These are phyloP conservation scores for Penicillium egyptiacum DNA, from an alignment of 495 filamentous ascomycete genomes.

Conservation along the genomic window DNA sequence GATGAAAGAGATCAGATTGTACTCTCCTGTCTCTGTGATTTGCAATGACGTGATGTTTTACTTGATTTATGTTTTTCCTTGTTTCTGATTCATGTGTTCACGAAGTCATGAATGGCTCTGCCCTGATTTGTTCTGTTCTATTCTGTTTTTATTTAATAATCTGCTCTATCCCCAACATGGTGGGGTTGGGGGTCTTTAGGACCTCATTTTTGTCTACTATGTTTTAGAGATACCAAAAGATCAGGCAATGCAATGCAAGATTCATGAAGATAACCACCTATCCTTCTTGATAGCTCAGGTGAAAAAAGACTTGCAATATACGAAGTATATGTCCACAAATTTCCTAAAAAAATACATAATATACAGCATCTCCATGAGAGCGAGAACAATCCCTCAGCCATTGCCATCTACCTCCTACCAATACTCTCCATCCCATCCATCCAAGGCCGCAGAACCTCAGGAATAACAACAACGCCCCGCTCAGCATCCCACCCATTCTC, in stretches of 20 bases:
- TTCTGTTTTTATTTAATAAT: background rate
- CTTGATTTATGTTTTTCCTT: conserved; percentile 17
- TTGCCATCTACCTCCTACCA: conserved; percentile 20
- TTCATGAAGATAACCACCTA: background rate
- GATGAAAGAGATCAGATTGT: conserved; percentile 7
- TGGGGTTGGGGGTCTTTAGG: background rate
- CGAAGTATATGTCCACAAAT: background rate
- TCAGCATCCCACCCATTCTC: conserved; percentile 87
- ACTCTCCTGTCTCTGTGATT: conserved; percentile 5
- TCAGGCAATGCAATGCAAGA: background rate
- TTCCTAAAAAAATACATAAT: conserved; percentile 8
- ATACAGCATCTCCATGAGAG: conserved; percentile 11
- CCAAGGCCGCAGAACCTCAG: conserved; percentile 73
- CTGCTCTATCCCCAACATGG: background rate
- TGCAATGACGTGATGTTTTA: conserved; percentile 22
- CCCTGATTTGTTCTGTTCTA: background rate
- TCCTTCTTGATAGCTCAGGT: background rate
- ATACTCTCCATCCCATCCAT: conserved; percentile 78
- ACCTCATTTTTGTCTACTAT: conserved; percentile 1
- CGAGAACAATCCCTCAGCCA: background rate
- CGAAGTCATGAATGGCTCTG: conserved; percentile 23
- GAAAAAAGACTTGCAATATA: background rate
- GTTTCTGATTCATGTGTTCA: conserved; percentile 23
- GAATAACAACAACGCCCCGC: conserved; percentile 63
- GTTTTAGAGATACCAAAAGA: conserved; percentile 5